Evolutionary conservation across 805 yeast genomes (phyloP).

Genomic region (Zygoascus tannicola): DNA sequence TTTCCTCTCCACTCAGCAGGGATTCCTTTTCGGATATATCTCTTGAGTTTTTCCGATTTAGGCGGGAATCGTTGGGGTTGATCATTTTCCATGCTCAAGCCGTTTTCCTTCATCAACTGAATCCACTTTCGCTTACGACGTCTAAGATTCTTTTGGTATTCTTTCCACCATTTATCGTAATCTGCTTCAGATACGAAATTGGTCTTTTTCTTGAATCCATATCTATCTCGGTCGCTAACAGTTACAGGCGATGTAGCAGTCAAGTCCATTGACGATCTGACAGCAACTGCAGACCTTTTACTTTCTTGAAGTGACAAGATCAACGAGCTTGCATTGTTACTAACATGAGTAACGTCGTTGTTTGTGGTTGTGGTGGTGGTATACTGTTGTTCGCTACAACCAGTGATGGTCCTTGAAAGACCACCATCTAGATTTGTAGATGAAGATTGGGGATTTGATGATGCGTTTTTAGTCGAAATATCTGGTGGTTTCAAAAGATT

Average conservation of each 20-base stretch:
- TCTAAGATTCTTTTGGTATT: conserved; percentile 52
- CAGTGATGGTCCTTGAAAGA: no score
- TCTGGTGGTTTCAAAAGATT: not conserved
- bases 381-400: no score
- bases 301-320: not conserved
- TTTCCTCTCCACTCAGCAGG: conserved; percentile 97
- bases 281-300: conserved; percentile 4
- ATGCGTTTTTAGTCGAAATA: not conserved
- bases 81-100: conserved; percentile 42
- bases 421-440: no score
- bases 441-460: no score
- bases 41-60: conserved; percentile 37
- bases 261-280: conserved; percentile 14
- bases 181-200: conserved; percentile 42
- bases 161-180: conserved; percentile 68
- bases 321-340: not conserved
- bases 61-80: conserved; percentile 31
- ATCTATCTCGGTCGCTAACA: conserved; percentile 45
- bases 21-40: conserved; percentile 81
- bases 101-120: conserved; percentile 53
- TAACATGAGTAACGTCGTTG: not conserved
- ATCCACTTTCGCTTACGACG: conserved; percentile 75
- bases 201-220: conserved; percentile 74
- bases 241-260: conserved; percentile 1
- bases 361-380: not conserved